These are phyloP conservation scores for Populus deltoides DNA, from an alignment of 345 rosid genomes.

Conservation along the genomic window DNA sequence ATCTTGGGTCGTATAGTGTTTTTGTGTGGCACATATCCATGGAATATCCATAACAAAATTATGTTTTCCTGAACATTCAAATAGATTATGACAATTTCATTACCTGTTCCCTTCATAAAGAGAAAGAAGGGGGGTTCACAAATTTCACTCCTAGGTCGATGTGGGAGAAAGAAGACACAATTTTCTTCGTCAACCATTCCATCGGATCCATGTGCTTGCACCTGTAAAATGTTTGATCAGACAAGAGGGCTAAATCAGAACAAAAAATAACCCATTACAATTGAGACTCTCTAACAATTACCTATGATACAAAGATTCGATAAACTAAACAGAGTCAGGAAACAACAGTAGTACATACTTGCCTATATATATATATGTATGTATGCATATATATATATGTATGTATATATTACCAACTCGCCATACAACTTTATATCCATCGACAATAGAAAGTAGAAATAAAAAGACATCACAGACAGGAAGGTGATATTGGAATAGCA, in stretches of 20 bases:
- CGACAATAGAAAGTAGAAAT: neutral
- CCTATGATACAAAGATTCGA: neutral
- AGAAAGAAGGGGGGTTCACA: slow-evolving; percentile 78
- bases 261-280: neutral
- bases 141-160: slow-evolving; percentile 81
- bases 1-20: neutral
- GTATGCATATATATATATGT: too few species aligned
- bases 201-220: slow-evolving; percentile 98
- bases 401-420: neutral
- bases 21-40: neutral
- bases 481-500: neutral
- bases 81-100: neutral
- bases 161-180: slow-evolving; percentile 96
- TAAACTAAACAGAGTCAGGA: neutral
- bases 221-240: slow-evolving; percentile 39
- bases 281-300: neutral
- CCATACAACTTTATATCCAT: neutral
- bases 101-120: slow-evolving; percentile 99
- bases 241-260: neutral
- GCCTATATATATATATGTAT: too few species aligned
- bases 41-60: neutral
- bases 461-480: too few species aligned
- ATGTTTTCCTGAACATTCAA: too few species aligned
- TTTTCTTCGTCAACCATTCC: slow-evolving; percentile 94
- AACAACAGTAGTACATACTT: neutral